phyloP scores from a whole-genome alignment of 1,139 yeast species.

The Zygotorulaspora mrakii region DNA sequence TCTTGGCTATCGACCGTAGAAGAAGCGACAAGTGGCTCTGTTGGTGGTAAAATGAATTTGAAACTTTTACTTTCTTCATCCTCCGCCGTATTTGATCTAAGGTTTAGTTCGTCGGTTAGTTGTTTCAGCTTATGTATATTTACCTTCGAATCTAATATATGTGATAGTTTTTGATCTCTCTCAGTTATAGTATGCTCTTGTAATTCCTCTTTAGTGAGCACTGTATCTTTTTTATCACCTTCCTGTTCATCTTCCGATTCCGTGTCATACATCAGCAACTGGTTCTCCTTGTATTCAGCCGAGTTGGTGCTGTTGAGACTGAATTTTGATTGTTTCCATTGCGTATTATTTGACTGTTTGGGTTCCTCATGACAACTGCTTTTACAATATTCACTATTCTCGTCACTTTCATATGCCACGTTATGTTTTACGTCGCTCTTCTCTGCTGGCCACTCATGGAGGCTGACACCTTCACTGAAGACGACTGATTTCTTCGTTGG shows the following conservation, averaged over 20 bases:
- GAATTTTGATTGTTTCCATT: slow-evolving; percentile 12
- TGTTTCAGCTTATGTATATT: slow-evolving; percentile 19
- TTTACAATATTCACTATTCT: background rate
- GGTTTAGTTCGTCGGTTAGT: slow-evolving; percentile 18
- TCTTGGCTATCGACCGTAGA: slow-evolving; percentile 1
- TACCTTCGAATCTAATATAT: slow-evolving; percentile 16
- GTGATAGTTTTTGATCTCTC: slow-evolving; percentile 14
- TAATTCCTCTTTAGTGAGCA: slow-evolving; percentile 16
- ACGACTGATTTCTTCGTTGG: slow-evolving; percentile 18
- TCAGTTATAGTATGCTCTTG: slow-evolving; percentile 18
- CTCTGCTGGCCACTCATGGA: slow-evolving; percentile 16
- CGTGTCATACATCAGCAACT: slow-evolving; percentile 6
- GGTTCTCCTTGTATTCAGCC: slow-evolving; percentile 1
- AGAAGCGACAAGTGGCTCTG: slow-evolving; percentile 10
- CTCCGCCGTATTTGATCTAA: slow-evolving; percentile 5
- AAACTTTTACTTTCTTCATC: slow-evolving; percentile 2
- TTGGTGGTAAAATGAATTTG: slow-evolving; percentile 11
- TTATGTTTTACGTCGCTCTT: slow-evolving; percentile 1
- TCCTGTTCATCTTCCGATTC: slow-evolving; percentile 11
- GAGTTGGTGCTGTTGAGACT: background rate
- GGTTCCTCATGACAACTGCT: slow-evolving; percentile 5
- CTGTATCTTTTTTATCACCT: slow-evolving; percentile 7
- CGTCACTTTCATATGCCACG: background rate
- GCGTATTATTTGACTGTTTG: slow-evolving; percentile 9
- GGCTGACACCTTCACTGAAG: slow-evolving; percentile 19